A percentile compares a stretch with the other conserved stretches of the same genome.
phyloP scores from a whole-genome alignment of 352 stramenopile genomes.

The Globisporangium lucens region DNA sequence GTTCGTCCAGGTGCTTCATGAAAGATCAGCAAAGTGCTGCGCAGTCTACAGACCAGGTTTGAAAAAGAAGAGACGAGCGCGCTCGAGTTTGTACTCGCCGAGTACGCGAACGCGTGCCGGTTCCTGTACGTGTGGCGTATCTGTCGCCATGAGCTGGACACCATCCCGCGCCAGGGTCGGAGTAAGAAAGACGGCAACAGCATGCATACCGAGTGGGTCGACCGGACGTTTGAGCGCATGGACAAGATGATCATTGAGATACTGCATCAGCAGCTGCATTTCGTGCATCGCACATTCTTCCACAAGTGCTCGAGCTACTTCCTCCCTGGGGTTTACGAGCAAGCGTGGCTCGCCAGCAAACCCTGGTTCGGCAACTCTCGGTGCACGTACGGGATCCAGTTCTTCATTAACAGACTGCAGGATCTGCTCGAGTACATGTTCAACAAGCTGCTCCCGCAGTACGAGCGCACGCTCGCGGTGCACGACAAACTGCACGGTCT shows the following conservation, averaged over 20 bases:
- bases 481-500: constrained; percentile 67
- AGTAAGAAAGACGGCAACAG: constrained; percentile 20
- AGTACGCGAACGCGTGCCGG: constrained; percentile 53
- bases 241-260: constrained; percentile 47
- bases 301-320: constrained; percentile 50
- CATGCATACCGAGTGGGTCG: constrained; percentile 63
- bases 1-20: constrained; percentile 63
- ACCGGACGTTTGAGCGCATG: constrained; percentile 60
- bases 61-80: constrained; percentile 25
- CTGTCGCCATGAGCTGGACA: constrained; percentile 55
- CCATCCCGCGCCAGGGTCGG: constrained; percentile 28
- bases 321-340: constrained; percentile 50
- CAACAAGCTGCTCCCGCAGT: constrained; percentile 36
- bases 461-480: constrained; percentile 50
- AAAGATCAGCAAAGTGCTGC: constrained; percentile 53
- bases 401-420: constrained; percentile 47
- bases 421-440: constrained; percentile 41
- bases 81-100: constrained; percentile 44
- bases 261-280: constrained; percentile 52
- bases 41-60: constrained; percentile 28
- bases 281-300: constrained; percentile 52
- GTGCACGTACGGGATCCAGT: constrained; percentile 60
- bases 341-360: constrained; percentile 49
- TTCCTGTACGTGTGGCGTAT: constrained; percentile 69
- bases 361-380: constrained; percentile 60